phyloP scores from a whole-genome alignment of 805 yeast species.

The Crinitomyces ghanaensis region DNA sequence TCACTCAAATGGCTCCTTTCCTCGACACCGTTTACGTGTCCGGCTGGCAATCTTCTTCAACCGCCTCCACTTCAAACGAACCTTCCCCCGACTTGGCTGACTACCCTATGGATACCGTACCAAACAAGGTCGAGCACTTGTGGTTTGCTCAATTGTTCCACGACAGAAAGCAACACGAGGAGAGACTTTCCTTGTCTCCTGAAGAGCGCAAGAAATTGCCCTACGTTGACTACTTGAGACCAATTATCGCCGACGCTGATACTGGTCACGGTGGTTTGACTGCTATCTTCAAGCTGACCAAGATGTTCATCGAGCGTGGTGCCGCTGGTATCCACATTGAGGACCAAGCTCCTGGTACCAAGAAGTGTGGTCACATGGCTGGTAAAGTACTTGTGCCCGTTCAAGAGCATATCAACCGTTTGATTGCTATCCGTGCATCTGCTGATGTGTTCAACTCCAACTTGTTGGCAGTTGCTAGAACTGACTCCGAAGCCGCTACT shows the following conservation, averaged over 20 bases:
- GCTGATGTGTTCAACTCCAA: constrained; percentile 90
- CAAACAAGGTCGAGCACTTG: constrained; percentile 93
- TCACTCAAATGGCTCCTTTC: constrained; percentile 93
- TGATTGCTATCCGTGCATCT: constrained; percentile 86
- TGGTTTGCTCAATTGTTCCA: constrained; percentile 96
- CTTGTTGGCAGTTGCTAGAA: constrained; percentile 81
- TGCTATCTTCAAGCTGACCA: constrained; percentile 89
- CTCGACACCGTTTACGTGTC: constrained; percentile 87
- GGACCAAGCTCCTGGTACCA: constrained; percentile 98
- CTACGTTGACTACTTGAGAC: constrained; percentile 80
- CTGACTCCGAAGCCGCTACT: constrained; percentile 97
- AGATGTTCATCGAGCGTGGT: constrained; percentile 93
- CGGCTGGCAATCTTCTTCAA: constrained; percentile 98
- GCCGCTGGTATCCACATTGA: constrained; percentile 99
- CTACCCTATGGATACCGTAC: constrained; percentile 97
- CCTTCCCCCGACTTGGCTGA: constrained; percentile 98
- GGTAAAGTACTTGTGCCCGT: constrained; percentile 96
- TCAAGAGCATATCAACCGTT: constrained; percentile 92
- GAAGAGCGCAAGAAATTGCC: constrained; percentile 60
- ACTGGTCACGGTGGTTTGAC: constrained; percentile 99
- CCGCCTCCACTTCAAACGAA: constrained; percentile 94
- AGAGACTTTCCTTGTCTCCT: constrained; percentile 46
- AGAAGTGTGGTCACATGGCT: constrained; percentile 99
- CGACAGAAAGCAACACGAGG: constrained; percentile 91
- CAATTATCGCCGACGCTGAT: constrained; percentile 95